Base-by-base conservation (phyloP, 2,329 filamentous ascomycete species). In the Trichoderma guizhouense region DNA sequence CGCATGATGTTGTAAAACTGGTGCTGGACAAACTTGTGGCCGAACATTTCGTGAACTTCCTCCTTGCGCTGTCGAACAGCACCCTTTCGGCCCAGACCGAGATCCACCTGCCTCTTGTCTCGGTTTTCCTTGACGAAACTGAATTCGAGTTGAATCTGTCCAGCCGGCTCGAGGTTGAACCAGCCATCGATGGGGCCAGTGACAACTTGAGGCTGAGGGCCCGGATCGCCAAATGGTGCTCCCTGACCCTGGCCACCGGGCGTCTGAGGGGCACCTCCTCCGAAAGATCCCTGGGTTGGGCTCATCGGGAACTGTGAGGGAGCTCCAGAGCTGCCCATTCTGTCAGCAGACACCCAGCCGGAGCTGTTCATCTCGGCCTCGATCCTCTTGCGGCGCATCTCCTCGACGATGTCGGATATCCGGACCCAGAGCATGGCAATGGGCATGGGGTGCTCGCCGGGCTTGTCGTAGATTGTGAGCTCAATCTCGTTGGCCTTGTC, bases 1-100 rank as follows among this genome's bases (percentile, higher is more conserved):
- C 96, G 95, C 96, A 99, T 99, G 79, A 99, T 98, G 87, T 98
- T 99, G 90, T 98, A 99, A 83, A 99, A 99, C 82, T 98, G 96
- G 81, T 98, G 95, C 79, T 96, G 93, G 71, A 98, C 92, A 79
- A 99, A 99, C 84, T 98, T 99, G 90, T 99, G 96, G 63, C 96
- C 96, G 80, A 97, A 98, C 86, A 98, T 97, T 84, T 99, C 96
- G 84, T 98, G 93, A 5, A 99, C 92, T 79, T 98, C 95, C 82
- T 99, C 96, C 85, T 99, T 99, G 79, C 94, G 93, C 83, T 99
- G 95, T 76, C 96, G 93, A 76, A 99, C 94, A 74, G 96, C 96
- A 79, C 95, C 96, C 84, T 98, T 97, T 80, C 96, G 93, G 75
- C 94, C 94, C 74, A 99, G 90, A 79, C 96, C 96, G 72, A 95